A percentile compares a stretch with the other conserved stretches of the same genome.
phyloP scores from a whole-genome alignment of 2,329 filamentous ascomycete genomes.

The Beauveria varroae region DNA sequence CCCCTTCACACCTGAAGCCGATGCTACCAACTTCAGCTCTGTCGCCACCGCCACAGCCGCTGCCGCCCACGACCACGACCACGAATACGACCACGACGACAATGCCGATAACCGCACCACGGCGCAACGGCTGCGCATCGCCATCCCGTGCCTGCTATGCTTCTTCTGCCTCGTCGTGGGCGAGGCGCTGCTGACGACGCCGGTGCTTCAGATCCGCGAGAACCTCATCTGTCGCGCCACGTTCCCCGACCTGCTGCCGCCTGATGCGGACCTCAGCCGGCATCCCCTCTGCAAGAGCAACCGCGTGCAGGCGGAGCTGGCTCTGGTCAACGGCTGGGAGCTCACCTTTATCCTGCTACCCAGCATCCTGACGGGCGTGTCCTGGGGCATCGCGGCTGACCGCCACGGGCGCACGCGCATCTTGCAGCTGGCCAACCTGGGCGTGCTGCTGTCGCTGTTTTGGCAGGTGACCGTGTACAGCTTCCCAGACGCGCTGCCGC shows the following conservation, averaged over 20 bases:
- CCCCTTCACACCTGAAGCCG: too few relatives aligned
- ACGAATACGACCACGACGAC: background rate
- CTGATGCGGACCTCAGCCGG: background rate
- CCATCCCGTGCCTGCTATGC: background rate
- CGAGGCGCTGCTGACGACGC: background rate
- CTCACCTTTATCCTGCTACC: constrained; percentile 15
- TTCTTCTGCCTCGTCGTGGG: background rate
- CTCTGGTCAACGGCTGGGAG: constrained; percentile 16
- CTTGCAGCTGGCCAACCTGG: constrained; percentile 14
- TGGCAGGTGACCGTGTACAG: constrained; percentile 2
- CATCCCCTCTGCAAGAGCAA: constrained; percentile 15
- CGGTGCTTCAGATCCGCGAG: constrained; percentile 4
- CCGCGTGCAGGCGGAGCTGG: constrained; percentile 17
- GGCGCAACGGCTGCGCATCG: background rate
- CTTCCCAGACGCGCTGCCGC: constrained; percentile 13
- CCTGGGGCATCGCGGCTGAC: constrained; percentile 17
- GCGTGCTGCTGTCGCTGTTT: constrained; percentile 8
- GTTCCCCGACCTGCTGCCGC: background rate
- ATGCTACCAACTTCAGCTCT: too few relatives aligned
- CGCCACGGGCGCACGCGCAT: constrained; percentile 14
- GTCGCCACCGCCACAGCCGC: too few relatives aligned
- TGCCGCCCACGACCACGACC: background rate
- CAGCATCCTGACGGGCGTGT: constrained; percentile 15
- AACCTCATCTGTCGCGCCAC: constrained; percentile 11
- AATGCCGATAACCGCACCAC: background rate